Evolutionary conservation across 208 protist species (phyloP).

Genomic region (Acanthamoeba castellanii): DNA sequence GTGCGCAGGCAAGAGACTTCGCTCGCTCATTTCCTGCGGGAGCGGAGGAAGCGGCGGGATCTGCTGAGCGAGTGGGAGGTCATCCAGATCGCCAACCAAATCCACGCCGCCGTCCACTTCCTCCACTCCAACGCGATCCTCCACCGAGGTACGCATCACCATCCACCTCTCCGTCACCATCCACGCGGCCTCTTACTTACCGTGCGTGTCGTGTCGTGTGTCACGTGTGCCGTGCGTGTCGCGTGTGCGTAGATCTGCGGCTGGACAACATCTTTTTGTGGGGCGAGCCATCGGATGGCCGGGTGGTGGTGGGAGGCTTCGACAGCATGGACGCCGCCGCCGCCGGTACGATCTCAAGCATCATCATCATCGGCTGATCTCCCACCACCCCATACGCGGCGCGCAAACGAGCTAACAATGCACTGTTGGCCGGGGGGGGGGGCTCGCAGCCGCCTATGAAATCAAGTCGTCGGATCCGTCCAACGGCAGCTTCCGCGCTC

Average conservation of each 20-base stretch:
- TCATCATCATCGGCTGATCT: too few relatives aligned
- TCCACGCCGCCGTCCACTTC: conserved; percentile 24
- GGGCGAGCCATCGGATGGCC: not conserved
- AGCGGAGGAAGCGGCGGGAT: not conserved
- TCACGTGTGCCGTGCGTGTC: not conserved
- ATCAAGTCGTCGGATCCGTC: not conserved
- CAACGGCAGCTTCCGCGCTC: not conserved
- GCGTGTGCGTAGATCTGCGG: not conserved
- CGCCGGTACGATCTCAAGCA: not conserved
- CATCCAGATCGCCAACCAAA: not conserved
- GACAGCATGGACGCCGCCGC: not conserved
- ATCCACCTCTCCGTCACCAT: not conserved
- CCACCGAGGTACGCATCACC: not conserved
- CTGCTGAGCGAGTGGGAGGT: not conserved
- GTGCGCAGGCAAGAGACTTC: not conserved
- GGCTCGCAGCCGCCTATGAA: not conserved
- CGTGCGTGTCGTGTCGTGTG: too few relatives aligned
- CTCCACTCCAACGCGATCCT: not conserved
- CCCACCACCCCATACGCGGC: not conserved
- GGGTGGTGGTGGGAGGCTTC: not conserved
- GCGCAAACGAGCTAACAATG: not conserved
- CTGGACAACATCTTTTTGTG: conserved; percentile 31
- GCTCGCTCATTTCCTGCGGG: not conserved
- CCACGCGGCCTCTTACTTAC: too few relatives aligned
- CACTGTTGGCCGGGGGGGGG: too few relatives aligned